phyloP scores from a whole-genome alignment of 2,329 filamentous ascomycete genomes.

The Paecilomyces sp. region DNA sequence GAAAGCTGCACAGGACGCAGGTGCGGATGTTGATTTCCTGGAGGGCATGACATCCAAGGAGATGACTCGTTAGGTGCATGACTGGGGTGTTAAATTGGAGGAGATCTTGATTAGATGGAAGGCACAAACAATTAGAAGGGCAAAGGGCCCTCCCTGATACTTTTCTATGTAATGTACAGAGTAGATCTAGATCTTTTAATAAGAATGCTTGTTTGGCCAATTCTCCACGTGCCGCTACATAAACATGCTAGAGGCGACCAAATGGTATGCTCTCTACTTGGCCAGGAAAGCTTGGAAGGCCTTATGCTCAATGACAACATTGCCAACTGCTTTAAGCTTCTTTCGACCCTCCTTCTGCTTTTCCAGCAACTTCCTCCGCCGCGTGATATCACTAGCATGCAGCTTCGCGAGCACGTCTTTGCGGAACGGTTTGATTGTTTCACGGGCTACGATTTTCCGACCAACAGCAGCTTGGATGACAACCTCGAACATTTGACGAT shows the following conservation, averaged over 20 bases:
- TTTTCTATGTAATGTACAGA: too few species aligned
- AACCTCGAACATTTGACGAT: conserved; percentile 94
- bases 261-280: conserved; percentile 45
- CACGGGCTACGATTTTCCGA: conserved; percentile 74
- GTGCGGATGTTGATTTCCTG: conserved; percentile 36
- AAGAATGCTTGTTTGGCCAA: too few species aligned
- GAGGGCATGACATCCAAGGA: conserved; percentile 35
- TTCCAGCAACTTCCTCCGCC: conserved; percentile 80
- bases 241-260: too few species aligned
- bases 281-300: conserved; percentile 91
- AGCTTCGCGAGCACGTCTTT: conserved; percentile 93
- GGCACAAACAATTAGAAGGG: too few species aligned
- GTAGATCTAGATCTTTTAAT: too few species aligned
- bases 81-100: too few species aligned
- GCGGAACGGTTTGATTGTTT: conserved; percentile 92
- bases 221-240: too few species aligned
- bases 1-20: conserved; percentile 30
- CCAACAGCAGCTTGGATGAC: conserved; percentile 88
- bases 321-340: conserved; percentile 68
- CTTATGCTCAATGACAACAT: conserved; percentile 92
- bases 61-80: conserved; percentile 22
- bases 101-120: too few species aligned
- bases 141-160: too few species aligned
- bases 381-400: conserved; percentile 79
- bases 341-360: conserved; percentile 96